Evolutionary conservation across 2,329 filamentous ascomycete genomes (phyloP).

Genomic region (Sordariomycetes sp.): DNA sequence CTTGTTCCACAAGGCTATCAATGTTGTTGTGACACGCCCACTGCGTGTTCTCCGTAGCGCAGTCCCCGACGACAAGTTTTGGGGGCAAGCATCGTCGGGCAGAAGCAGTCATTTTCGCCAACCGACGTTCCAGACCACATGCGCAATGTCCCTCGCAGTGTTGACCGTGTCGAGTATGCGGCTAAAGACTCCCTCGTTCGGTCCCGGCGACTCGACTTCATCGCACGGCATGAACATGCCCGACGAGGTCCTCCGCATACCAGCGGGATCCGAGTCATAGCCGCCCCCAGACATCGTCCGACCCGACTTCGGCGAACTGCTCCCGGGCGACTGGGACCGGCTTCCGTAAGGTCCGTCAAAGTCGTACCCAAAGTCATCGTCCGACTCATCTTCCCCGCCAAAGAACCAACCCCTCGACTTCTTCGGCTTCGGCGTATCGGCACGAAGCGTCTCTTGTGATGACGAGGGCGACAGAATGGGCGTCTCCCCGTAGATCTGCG

Average conservation of each 20-base stretch:
- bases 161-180: constrained; percentile 72
- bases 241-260: constrained; percentile 66
- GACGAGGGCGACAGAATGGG: constrained; percentile 56
- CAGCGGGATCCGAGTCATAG: constrained; percentile 36
- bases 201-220: constrained; percentile 46
- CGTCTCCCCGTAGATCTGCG: constrained; percentile 25
- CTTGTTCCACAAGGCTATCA: too few relatives aligned
- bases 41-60: too few relatives aligned
- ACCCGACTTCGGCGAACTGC: constrained; percentile 20
- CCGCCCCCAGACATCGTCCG: constrained; percentile 33
- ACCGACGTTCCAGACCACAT: constrained; percentile 61
- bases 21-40: too few relatives aligned
- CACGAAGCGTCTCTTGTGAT: constrained; percentile 70
- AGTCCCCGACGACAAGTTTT: too few relatives aligned
- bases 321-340: constrained; percentile 10
- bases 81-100: too few relatives aligned
- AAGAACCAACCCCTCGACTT: constrained; percentile 52
- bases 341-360: not conserved
- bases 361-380: constrained; percentile 6
- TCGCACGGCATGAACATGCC: constrained; percentile 89
- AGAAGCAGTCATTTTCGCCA: constrained; percentile 35
- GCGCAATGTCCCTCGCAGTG: constrained; percentile 56
- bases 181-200: constrained; percentile 55
- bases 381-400: constrained; percentile 25
- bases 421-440: constrained; percentile 24